phyloP scores from a whole-genome alignment of 169 alveolate species.

The Plasmodium malariae region DNA sequence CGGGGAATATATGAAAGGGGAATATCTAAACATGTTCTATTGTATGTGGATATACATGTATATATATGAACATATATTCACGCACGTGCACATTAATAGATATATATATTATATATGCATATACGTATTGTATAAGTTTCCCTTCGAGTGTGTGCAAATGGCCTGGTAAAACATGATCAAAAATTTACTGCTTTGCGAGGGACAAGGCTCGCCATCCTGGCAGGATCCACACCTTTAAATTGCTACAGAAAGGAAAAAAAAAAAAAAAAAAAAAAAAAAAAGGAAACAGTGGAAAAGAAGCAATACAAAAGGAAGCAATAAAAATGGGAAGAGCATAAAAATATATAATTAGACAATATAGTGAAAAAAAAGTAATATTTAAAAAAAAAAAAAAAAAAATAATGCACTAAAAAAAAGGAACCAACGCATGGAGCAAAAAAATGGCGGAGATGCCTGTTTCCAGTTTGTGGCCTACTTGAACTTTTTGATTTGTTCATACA shows the following conservation, averaged over 20 bases:
- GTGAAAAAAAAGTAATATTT: no score
- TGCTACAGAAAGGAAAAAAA: slow-evolving; percentile 22
- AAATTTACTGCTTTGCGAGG: slow-evolving; percentile 42
- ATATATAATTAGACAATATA: background rate
- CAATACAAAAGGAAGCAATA: background rate
- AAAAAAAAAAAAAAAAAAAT: slow-evolving; percentile 6
- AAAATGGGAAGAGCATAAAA: background rate
- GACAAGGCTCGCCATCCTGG: slow-evolving; percentile 77
- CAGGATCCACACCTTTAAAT: slow-evolving; percentile 65
- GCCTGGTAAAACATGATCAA: background rate
- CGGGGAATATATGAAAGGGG: no score
- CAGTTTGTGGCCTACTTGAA: slow-evolving; percentile 19
- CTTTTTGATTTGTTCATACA: slow-evolving; percentile 60
- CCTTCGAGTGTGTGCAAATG: background rate
- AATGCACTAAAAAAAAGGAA: no score
- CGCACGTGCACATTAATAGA: no score
- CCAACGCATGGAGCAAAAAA: no score
- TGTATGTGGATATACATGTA: slow-evolving; percentile 4
- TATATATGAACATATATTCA: slow-evolving; percentile 4
- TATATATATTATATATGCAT: background rate
- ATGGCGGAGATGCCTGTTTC: no score
- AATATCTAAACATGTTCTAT: no score
- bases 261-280: background rate
- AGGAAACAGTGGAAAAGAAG: background rate
- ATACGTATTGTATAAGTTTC: no score